Conservation (phyloP, 106 monocot species). For the Dendrobium chrysotoxum region DNA sequence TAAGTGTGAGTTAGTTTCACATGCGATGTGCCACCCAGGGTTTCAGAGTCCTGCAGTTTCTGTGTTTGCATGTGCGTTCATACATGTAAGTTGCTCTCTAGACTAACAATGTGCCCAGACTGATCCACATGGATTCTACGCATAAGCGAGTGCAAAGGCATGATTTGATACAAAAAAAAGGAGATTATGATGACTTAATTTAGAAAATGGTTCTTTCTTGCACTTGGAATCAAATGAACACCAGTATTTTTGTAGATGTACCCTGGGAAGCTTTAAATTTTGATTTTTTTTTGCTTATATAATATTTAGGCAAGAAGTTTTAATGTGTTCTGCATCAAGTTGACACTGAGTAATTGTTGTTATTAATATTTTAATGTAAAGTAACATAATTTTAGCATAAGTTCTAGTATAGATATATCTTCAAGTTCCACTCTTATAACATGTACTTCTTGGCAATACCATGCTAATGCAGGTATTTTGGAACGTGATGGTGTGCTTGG, state of each 20-base stretch:
- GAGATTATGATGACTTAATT: neutral
- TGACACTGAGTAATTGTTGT: neutral
- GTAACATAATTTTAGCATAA: neutral
- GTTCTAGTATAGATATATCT: neutral
- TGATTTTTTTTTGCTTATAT: neutral
- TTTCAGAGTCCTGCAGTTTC: neutral
- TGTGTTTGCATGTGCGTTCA: neutral
- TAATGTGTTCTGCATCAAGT: neutral
- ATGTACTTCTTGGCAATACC: neutral
- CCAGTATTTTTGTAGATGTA: neutral
- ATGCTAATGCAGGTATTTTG: slow-evolving; percentile 59
- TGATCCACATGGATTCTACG: neutral
- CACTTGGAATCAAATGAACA: neutral
- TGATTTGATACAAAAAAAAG: too few relatives aligned
- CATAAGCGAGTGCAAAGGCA: neutral
- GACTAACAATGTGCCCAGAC: neutral
- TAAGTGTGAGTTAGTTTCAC: too few relatives aligned
- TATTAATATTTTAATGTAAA: too few relatives aligned
- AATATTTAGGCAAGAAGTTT: neutral
- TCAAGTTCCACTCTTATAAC: neutral
- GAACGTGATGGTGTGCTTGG: slow-evolving; percentile 82
- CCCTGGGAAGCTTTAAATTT: neutral
- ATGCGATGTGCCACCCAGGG: too few relatives aligned
- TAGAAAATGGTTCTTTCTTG: neutral
- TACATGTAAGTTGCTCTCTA: neutral